Percentiles rank a stretch among this genome's conserved stretches.
Evolutionary conservation across 129 eudicot genomes (phyloP).

Genomic region (Escallonia herrerae): DNA sequence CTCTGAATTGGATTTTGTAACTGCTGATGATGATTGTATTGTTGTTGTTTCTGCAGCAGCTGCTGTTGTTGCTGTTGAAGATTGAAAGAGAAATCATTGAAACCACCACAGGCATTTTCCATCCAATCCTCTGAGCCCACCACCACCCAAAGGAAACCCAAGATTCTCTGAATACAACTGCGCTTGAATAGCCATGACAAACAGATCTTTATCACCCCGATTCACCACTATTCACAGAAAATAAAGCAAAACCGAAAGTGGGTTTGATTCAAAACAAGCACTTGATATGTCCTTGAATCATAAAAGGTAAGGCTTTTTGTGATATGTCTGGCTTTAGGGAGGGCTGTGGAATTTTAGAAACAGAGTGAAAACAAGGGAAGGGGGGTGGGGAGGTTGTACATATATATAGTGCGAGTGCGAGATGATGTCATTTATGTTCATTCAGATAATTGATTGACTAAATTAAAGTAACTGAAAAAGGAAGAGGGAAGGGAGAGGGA

Average conservation of each 20-base stretch:
- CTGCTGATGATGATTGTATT: slow-evolving; percentile 2
- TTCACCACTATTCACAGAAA: neutral
- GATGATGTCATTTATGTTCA: slow-evolving; percentile 4
- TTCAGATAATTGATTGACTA: neutral
- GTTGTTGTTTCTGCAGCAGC: neutral
- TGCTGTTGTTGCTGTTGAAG: slow-evolving; percentile 42
- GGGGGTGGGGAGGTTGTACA: slow-evolving; percentile 13
- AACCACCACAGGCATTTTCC: slow-evolving; percentile 19
- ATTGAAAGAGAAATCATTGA: slow-evolving; percentile 37
- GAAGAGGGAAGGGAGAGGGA: neutral
- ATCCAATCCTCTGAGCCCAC: slow-evolving; percentile 37
- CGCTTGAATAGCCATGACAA: slow-evolving; percentile 64
- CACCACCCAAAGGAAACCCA: slow-evolving; percentile 27
- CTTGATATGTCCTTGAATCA: neutral
- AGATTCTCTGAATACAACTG: slow-evolving; percentile 49
- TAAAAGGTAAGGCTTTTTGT: neutral
- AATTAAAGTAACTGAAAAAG: slow-evolving; percentile 24
- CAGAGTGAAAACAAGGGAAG: slow-evolving; percentile 4
- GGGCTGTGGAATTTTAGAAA: no score
- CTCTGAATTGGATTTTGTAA: slow-evolving; percentile 17
- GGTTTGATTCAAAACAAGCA: no score
- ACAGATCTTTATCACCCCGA: slow-evolving; percentile 4
- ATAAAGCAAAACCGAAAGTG: neutral
- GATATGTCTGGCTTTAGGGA: slow-evolving; percentile 5
- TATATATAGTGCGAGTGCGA: neutral